Evolutionary conservation across 495 filamentous ascomycete species (phyloP), one percentile per base, ranked within the genome.

Genomic region (Aspergillus haitiensis): DNA sequence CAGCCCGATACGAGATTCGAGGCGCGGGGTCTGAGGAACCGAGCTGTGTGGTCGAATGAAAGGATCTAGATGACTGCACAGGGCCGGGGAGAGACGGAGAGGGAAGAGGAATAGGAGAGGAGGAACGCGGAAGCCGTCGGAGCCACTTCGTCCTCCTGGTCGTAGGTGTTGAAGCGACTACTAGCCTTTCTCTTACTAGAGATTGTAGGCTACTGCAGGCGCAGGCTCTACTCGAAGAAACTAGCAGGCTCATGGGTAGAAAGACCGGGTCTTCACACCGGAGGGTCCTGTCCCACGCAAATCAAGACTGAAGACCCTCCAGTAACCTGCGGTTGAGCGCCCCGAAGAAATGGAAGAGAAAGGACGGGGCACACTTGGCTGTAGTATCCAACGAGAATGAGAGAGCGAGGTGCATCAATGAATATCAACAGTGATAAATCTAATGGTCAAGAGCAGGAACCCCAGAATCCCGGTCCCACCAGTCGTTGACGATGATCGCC

Each of bases 1-100:
- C 81, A 61, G 82, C 66, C 12, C 74, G 74, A 58, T 82, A 83
- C 35, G 75, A 75, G 42, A 83, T 72, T 8, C 67, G 72, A 2
- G 74, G 48, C 15, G 27, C 6, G 44, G 44, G 44, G 4, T 21
- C 16, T 47, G 44, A 21, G 44, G 44, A 67, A 46, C 62, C 34
- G 52, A 61, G 50, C 13, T 55, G 39, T 7, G 62, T 59, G 1
- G 70, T 69, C 37, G 71, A 71, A 57, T 77, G 69, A 33, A 76
- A 75, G 55, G 61, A 7, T 61, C 67, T 62, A 4, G 57, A 60
- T 34, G 49, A 40, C 18, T 35, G 52, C 33, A 39, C 35, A 36
- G 35, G 9, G 18, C 13, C 8, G 45, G 42, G n/a, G 48, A 42
- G 46, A 39, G 33, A 16, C 15, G 60, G 42, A 6, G 49, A 51